A percentile compares a stretch with the other conserved stretches of the same genome.
phyloP scores from a whole-genome alignment of 2,329 filamentous ascomycete species.

The Fonsecaea multimorphosa region DNA sequence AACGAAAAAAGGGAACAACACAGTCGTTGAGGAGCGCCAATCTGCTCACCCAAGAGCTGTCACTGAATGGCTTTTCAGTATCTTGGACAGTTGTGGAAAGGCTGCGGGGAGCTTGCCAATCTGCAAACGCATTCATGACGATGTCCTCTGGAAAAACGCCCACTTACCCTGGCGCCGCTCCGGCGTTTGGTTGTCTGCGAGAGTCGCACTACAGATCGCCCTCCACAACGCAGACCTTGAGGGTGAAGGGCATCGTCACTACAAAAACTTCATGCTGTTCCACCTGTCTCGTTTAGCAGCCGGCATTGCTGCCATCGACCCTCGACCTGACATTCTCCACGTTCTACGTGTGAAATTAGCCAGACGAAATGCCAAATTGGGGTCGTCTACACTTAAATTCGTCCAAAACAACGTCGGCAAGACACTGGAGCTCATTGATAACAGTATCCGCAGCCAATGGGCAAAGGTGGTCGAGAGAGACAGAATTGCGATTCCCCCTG shows the following conservation, averaged over 20 bases:
- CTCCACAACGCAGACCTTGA: conserved; percentile 33
- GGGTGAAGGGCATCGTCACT: conserved; percentile 42
- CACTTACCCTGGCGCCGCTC: conserved; percentile 58
- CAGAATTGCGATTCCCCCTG: conserved; percentile 12
- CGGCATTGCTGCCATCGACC: conserved; percentile 24
- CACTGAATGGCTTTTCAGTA: conserved; percentile 57
- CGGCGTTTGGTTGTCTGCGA: conserved; percentile 62
- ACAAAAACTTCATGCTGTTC: conserved; percentile 61
- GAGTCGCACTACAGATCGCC: conserved; percentile 56
- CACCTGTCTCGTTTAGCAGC: conserved; percentile 51
- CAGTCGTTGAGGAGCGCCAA: conserved; percentile 55
- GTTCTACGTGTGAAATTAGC: conserved; percentile 55
- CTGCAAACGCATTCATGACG: conserved; percentile 62
- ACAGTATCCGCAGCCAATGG: conserved; percentile 18
- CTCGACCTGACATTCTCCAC: conserved; percentile 44
- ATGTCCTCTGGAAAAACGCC: conserved; percentile 54
- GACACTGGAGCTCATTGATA: conserved; percentile 28
- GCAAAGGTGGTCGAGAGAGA: conserved; percentile 23
- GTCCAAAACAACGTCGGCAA: conserved; percentile 22
- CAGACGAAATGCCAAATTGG: conserved; percentile 53
- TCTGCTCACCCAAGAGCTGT: conserved; percentile 58
- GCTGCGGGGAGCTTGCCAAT: conserved; percentile 43
- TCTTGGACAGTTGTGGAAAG: conserved; percentile 51
- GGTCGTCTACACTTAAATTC: conserved; percentile 18
- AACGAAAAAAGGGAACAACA: conserved; percentile 48